Conservation (phyloP, 345 rosid genomes). For the Eucalyptus dawsonii region DNA sequence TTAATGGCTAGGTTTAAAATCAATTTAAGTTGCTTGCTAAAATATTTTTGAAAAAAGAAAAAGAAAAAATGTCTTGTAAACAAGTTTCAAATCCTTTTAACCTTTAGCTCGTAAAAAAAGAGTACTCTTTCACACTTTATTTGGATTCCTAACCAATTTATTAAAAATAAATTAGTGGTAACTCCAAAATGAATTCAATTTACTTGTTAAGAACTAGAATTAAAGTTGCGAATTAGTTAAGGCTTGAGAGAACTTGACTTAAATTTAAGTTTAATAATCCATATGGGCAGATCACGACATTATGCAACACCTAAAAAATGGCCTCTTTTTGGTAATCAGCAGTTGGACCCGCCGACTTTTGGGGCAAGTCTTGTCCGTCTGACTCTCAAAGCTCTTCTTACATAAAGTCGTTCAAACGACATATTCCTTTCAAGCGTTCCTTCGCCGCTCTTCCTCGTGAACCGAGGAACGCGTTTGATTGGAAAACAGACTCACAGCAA, state of each 20-base stretch:
- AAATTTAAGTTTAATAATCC: too few relatives aligned
- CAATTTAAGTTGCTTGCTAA: background rate
- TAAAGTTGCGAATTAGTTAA: too few relatives aligned
- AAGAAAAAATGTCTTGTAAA: fast-evolving
- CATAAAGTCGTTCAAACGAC: background rate
- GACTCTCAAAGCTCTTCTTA: background rate
- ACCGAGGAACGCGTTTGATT: background rate
- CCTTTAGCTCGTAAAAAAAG: too few relatives aligned
- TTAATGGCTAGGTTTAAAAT: background rate
- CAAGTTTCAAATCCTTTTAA: too few relatives aligned
- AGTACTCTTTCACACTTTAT: background rate
- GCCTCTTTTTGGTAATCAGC: background rate
- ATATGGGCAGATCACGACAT: background rate
- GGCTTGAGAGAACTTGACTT: background rate
- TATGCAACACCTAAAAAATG: background rate
- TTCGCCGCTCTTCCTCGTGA: background rate
- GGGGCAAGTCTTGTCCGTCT: background rate
- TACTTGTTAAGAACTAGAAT: too few relatives aligned
- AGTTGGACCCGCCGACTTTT: background rate
- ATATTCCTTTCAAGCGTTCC: background rate
- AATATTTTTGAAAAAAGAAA: background rate
- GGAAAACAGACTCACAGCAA: background rate
- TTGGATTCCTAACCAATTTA: too few relatives aligned
- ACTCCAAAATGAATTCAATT: too few relatives aligned
- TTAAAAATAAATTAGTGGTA: too few relatives aligned